A percentile compares a stretch with the other conserved stretches of the same genome.
These are phyloP conservation scores for Mycena albidolilacea DNA, from an alignment of 768 basidiomycete species.

Conservation along the genomic window DNA sequence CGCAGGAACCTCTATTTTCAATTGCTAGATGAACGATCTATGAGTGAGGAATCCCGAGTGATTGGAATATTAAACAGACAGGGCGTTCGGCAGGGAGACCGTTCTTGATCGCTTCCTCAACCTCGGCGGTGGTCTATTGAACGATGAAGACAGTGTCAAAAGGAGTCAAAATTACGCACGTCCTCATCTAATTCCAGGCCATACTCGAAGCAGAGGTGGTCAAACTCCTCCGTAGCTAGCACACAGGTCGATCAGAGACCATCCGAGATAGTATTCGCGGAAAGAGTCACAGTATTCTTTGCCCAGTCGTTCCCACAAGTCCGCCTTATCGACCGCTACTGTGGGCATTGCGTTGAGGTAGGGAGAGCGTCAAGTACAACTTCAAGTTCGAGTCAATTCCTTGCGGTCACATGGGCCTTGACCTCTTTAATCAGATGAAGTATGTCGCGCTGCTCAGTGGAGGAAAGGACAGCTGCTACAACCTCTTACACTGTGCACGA, in stretches of 20 bases:
- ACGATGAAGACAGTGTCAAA: not conserved
- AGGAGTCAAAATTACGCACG: slow-evolving; percentile 64
- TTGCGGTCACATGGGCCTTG: slow-evolving; percentile 32
- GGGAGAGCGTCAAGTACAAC: not conserved
- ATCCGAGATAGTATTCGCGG: not conserved
- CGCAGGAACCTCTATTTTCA: slow-evolving; percentile 99
- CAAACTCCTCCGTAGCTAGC: slow-evolving; percentile 93
- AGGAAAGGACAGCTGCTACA: slow-evolving; percentile 98
- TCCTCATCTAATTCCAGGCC: slow-evolving; percentile 98
- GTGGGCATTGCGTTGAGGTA: slow-evolving; percentile 82
- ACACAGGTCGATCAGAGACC: slow-evolving; percentile 39
- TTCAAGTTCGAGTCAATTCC: slow-evolving; percentile 51
- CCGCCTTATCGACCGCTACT: slow-evolving; percentile 94
- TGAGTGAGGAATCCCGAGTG: slow-evolving; percentile 1
- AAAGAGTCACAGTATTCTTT: slow-evolving; percentile 78
- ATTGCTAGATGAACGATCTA: slow-evolving; percentile 70
- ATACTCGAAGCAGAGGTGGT: slow-evolving; percentile 96
- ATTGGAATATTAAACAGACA: slow-evolving; percentile 56
- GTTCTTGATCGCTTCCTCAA: slow-evolving; percentile 85
- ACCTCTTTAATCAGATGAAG: slow-evolving; percentile 71
- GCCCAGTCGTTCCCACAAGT: slow-evolving; percentile 91
- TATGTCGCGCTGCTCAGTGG: slow-evolving; percentile 96
- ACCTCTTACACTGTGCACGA: slow-evolving; percentile 87
- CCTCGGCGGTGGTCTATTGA: slow-evolving; percentile 87
- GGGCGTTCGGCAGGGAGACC: slow-evolving; percentile 90